Percentiles rank a stretch among this genome's conserved stretches.
phyloP scores from a whole-genome alignment of 192 early-diverging fungal species.

The Coemansia sp. region DNA sequence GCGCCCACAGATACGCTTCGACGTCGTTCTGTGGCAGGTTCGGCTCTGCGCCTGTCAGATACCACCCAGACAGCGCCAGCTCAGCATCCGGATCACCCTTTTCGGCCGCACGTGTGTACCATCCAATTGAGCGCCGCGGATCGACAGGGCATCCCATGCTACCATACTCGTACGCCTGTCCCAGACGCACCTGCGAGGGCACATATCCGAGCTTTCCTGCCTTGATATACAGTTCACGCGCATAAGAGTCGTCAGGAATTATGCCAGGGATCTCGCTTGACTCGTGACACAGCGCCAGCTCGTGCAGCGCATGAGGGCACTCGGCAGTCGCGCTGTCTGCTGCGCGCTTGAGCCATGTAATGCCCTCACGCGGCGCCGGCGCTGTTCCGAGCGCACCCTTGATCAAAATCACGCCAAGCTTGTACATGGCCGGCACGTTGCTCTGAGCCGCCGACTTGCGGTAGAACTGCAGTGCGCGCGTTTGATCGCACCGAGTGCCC shows the following conservation, averaged over 20 bases:
- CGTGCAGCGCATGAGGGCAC: slow-evolving; percentile 91
- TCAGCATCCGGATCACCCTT: slow-evolving; percentile 88
- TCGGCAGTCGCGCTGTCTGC: slow-evolving; percentile 86
- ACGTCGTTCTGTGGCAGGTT: slow-evolving; percentile 86
- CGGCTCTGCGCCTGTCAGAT: slow-evolving; percentile 90
- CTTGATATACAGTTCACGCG: slow-evolving; percentile 89
- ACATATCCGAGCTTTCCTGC: slow-evolving; percentile 92
- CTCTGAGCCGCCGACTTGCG: slow-evolving; percentile 87
- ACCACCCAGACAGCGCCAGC: slow-evolving; percentile 96
- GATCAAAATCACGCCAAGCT: slow-evolving; percentile 89
- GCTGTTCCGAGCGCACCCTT: slow-evolving; percentile 77
- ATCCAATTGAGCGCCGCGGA: slow-evolving; percentile 86
- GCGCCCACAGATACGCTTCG: slow-evolving; percentile 98
- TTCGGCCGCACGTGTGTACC: slow-evolving; percentile 94
- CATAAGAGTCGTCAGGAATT: slow-evolving; percentile 80
- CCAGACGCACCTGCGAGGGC: slow-evolving; percentile 89
- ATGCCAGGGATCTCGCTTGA: slow-evolving; percentile 66
- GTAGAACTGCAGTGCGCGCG: slow-evolving; percentile 86
- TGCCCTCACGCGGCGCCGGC: slow-evolving; percentile 83
- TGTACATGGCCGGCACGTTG: slow-evolving; percentile 96
- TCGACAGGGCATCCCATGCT: slow-evolving; percentile 81
- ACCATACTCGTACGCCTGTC: slow-evolving; percentile 94
- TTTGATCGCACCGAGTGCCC: slow-evolving; percentile 84
- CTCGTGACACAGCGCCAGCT: slow-evolving; percentile 87
- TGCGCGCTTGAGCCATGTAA: slow-evolving; percentile 93